Conservation (phyloP, 1,284 basidiomycete species). For the Leccinum holopus region DNA sequence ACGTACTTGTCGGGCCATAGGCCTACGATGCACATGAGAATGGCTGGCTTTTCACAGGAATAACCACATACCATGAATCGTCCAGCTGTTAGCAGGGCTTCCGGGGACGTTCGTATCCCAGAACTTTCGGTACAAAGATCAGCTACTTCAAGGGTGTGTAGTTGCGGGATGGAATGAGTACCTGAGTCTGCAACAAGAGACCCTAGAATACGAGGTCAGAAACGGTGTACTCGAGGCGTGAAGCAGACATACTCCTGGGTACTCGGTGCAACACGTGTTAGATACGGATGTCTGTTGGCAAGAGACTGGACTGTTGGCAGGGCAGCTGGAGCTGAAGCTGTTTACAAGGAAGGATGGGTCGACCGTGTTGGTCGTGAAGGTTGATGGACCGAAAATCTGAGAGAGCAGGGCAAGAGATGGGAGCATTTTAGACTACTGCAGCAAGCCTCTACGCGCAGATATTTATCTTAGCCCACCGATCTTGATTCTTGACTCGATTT, state of each 20-base stretch:
- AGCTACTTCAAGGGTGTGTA: neutral
- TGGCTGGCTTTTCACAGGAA: neutral
- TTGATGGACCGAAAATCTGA: conserved; percentile 18
- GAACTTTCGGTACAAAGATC: conserved; percentile 40
- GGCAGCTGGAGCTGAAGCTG: conserved; percentile 41
- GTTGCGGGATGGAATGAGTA: conserved; percentile 17
- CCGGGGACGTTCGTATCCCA: conserved; percentile 65
- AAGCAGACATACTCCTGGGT: conserved; percentile 42
- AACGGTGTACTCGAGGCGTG: too few species aligned
- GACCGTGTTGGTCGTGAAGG: conserved; percentile 19
- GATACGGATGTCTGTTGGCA: conserved; percentile 45
- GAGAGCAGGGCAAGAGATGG: conserved; percentile 21
- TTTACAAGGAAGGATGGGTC: conserved; percentile 31
- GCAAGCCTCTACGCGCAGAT: neutral
- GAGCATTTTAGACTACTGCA: conserved; percentile 16
- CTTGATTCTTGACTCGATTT: neutral
- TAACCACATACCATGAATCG: conserved; percentile 60
- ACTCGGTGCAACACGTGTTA: conserved; percentile 53
- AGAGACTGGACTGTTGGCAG: conserved; percentile 40
- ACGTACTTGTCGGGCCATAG: conserved; percentile 72
- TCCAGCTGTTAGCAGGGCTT: conserved; percentile 69
- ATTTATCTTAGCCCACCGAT: conserved; percentile 13
- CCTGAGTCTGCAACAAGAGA: conserved; percentile 63
- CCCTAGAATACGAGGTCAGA: conserved; percentile 41
- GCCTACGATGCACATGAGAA: conserved; percentile 38